Percentiles rank a stretch among this genome's conserved stretches.
These are phyloP conservation scores for Schizosaccharomyces osmophilus DNA, from an alignment of 805 yeast genomes.

Conservation along the genomic window DNA sequence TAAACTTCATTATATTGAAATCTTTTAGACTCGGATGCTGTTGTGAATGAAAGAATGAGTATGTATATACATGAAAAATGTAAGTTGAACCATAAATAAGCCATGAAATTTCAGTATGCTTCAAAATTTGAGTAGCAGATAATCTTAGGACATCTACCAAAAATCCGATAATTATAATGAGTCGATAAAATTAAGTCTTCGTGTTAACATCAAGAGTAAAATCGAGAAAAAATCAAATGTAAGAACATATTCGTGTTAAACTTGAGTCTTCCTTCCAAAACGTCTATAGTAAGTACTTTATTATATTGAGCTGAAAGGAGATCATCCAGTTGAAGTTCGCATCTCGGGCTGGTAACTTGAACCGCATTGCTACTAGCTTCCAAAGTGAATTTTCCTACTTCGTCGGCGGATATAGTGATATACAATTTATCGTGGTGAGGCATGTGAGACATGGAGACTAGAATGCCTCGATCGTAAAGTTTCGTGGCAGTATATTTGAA, in stretches of 20 bases:
- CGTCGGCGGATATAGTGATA: conserved; percentile 53
- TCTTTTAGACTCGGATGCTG: no score
- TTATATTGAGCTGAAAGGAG: conserved; percentile 39
- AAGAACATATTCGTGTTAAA: not conserved
- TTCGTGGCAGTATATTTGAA: conserved; percentile 54
- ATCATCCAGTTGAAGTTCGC: conserved; percentile 41
- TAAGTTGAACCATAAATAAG: no score
- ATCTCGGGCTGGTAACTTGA: conserved; percentile 29
- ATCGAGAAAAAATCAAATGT: not conserved
- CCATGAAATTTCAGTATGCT: no score
- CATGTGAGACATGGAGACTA: conserved; percentile 34
- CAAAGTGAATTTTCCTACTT: conserved; percentile 44
- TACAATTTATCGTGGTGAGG: conserved; percentile 37
- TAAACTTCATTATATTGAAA: no score
- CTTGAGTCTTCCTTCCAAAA: not conserved
- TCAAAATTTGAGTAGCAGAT: no score
- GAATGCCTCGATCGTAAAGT: conserved; percentile 45
- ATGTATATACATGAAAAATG: no score
- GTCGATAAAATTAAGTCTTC: no score
- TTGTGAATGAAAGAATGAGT: no score
- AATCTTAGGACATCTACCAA: no score
- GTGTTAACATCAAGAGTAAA: not conserved
- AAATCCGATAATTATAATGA: no score
- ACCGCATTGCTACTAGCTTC: conserved; percentile 46
- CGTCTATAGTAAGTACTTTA: not conserved